Percentiles rank a stretch among this genome's conserved stretches.
These are phyloP conservation scores for Candida sithepensis DNA, from an alignment of 805 yeast species.

Conservation along the genomic window DNA sequence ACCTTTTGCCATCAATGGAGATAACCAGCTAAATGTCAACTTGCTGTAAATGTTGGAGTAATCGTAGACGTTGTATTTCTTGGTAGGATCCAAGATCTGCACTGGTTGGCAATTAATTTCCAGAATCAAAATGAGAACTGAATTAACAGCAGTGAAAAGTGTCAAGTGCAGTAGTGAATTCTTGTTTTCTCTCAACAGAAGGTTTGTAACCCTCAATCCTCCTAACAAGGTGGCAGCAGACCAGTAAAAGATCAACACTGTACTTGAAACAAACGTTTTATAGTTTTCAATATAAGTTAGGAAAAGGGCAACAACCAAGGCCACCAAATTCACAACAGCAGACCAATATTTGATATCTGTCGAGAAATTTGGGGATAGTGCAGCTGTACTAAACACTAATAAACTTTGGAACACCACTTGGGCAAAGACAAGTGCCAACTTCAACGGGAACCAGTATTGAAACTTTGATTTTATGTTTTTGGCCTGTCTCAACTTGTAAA, in stretches of 20 bases:
- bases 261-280: constrained; percentile 61
- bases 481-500: constrained; percentile 30
- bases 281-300: constrained; percentile 72
- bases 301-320: constrained; percentile 47
- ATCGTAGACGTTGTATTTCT: constrained; percentile 42
- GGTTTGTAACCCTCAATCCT: constrained; percentile 40
- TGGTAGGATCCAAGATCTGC: constrained; percentile 28
- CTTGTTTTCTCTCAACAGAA: constrained; percentile 34
- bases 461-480: constrained; percentile 28
- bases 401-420: constrained; percentile 37
- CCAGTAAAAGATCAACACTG: constrained; percentile 76
- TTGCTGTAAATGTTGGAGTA: constrained; percentile 48
- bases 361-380: constrained; percentile 13
- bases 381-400: constrained; percentile 15
- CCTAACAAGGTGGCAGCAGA: constrained; percentile 49
- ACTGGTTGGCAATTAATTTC: constrained; percentile 41
- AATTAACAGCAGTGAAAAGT: constrained; percentile 30
- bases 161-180: constrained; percentile 30
- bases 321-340: constrained; percentile 33
- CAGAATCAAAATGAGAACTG: constrained; percentile 38
- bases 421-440: constrained; percentile 35
- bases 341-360: constrained; percentile 28
- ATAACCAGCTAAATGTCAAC: constrained; percentile 58
- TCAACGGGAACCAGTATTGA: constrained; percentile 40
- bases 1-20: constrained; percentile 53